A percentile compares a stretch with the other conserved stretches of the same genome.
These are phyloP conservation scores for Atkinsonella texensis DNA, from an alignment of 2,329 filamentous ascomycete genomes.

Conservation along the genomic window DNA sequence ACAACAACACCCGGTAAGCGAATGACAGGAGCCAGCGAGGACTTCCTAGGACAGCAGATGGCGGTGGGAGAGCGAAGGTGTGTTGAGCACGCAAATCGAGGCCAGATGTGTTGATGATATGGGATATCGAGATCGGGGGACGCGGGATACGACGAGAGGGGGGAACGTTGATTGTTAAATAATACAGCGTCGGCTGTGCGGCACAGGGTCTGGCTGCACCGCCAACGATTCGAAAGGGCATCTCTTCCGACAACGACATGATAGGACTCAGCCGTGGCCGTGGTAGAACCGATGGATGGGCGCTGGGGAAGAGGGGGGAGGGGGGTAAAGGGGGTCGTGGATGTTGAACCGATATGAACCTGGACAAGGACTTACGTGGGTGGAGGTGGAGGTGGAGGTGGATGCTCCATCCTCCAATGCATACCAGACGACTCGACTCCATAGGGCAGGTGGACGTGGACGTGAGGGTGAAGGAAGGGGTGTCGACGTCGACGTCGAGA, in stretches of 20 bases:
- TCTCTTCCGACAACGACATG: background rate
- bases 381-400: background rate
- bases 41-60: slow-evolving; percentile 44
- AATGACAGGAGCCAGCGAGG: slow-evolving; percentile 66
- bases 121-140: slow-evolving; percentile 5
- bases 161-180: slow-evolving; percentile 9
- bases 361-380: background rate
- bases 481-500: background rate
- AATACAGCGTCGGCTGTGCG: background rate
- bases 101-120: slow-evolving; percentile 3
- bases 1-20: slow-evolving; percentile 43
- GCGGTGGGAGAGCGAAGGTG: slow-evolving; percentile 39
- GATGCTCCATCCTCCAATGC: too few species aligned
- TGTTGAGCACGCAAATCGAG: slow-evolving; percentile 8
- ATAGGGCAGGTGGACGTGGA: too few species aligned
- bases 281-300: background rate
- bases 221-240: background rate
- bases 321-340: background rate
- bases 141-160: background rate
- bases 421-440: too few species aligned
- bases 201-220: background rate
- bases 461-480: background rate
- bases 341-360: background rate
- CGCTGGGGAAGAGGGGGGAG: background rate
- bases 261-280: background rate